phyloP scores from a whole-genome alignment of 108 stramenopile species.

The Cylindrotheca fusiformis region DNA sequence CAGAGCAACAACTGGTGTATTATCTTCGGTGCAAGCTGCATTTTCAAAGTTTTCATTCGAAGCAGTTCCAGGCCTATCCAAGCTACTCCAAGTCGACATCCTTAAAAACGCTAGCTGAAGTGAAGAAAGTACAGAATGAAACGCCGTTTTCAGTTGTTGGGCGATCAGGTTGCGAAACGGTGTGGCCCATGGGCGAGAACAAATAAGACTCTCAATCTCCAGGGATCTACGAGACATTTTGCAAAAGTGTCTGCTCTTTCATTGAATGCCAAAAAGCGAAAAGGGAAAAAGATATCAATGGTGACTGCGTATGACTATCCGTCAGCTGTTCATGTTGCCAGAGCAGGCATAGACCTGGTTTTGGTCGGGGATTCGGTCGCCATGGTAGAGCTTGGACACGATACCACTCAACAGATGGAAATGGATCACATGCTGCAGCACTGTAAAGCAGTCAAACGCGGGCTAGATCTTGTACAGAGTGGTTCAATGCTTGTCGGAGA shows the following conservation, averaged over 20 bases:
- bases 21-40: too few species aligned
- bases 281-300: conserved; percentile 86
- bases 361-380: conserved; percentile 92
- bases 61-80: too few species aligned
- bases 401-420: conserved; percentile 94
- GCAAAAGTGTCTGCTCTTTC: conserved; percentile 65
- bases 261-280: conserved; percentile 70
- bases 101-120: too few species aligned
- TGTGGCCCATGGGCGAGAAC: too few species aligned
- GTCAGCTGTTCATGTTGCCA: conserved; percentile 93
- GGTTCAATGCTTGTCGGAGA: conserved; percentile 89
- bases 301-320: conserved; percentile 99
- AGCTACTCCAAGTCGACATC: too few species aligned
- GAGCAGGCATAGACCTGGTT: conserved; percentile 93
- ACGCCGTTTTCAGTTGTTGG: too few species aligned
- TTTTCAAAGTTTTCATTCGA: too few species aligned
- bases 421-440: conserved; percentile 98
- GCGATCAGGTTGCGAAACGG: too few species aligned
- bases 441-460: conserved; percentile 85
- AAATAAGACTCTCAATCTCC: too few species aligned
- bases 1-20: too few species aligned
- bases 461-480: conserved; percentile 40
- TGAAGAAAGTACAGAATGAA: too few species aligned
- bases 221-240: neutral
- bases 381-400: conserved; percentile 95